These are phyloP conservation scores for Calonectria pseudoturangicola DNA, from an alignment of 2,329 filamentous ascomycete species.

Conservation along the genomic window DNA sequence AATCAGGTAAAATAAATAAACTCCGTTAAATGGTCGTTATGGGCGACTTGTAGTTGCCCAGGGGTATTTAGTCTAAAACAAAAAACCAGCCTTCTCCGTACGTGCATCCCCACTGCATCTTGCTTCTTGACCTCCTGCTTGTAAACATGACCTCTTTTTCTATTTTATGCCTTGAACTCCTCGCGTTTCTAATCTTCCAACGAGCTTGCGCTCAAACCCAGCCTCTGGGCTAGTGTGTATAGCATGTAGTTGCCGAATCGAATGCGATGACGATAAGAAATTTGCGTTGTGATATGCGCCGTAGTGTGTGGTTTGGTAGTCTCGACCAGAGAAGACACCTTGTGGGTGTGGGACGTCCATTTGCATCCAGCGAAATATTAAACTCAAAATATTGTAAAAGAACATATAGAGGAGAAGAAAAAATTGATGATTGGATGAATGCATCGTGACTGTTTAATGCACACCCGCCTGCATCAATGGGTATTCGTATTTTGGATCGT, in stretches of 20 bases:
- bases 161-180: slow-evolving; percentile 21
- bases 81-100: not conserved
- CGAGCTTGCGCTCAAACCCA: slow-evolving; percentile 3
- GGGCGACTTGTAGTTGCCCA: not conserved
- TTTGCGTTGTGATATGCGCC: not conserved
- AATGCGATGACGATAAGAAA: not conserved
- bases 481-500: slow-evolving; percentile 14
- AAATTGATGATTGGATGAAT: not conserved
- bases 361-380: not conserved
- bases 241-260: too few relatives aligned
- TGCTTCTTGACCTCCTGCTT: not conserved
- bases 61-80: slow-evolving; percentile 4
- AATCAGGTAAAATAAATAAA: not conserved
- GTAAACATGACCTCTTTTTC: not conserved
- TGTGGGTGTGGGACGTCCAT: not conserved
- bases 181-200: not conserved
- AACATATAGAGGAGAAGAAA: not conserved
- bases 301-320: not conserved
- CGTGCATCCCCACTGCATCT: not conserved
- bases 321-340: not conserved
- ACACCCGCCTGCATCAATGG: slow-evolving; percentile 18
- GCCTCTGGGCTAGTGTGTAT: not conserved
- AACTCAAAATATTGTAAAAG: not conserved
- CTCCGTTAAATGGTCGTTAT: not conserved
- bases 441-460: not conserved